Evolutionary conservation across 768 basidiomycete species (phyloP).

Genomic region (Cystofilobasidium ferigula): DNA sequence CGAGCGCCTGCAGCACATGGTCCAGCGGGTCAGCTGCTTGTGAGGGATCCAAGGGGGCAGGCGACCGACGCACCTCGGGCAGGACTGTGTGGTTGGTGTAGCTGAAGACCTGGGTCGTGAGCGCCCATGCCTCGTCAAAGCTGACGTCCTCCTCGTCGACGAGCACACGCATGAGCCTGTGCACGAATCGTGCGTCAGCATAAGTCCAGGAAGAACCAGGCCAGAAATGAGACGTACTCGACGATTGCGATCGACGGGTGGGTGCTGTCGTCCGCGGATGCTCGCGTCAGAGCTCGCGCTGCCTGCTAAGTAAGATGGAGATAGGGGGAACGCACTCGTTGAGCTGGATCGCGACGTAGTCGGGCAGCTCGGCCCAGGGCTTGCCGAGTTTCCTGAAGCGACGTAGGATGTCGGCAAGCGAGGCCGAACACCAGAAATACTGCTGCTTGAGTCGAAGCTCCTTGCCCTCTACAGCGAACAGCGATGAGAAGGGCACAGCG

Average conservation of each 20-base stretch:
- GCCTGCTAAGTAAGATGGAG: too few species aligned
- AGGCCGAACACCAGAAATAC: conserved; percentile 49
- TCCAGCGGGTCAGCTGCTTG: not conserved
- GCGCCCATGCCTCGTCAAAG: conserved; percentile 79
- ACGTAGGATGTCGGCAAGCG: conserved; percentile 23
- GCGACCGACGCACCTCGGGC: conserved; percentile 24
- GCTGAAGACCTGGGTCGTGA: conserved; percentile 59
- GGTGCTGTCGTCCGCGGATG: too few species aligned
- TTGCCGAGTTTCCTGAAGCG: conserved; percentile 50
- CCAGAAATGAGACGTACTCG: conserved; percentile 75
- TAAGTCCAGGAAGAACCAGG: conserved; percentile 30
- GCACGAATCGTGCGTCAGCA: not conserved
- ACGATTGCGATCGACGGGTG: conserved; percentile 92
- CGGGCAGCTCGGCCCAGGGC: conserved; percentile 66
- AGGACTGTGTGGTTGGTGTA: conserved; percentile 29
- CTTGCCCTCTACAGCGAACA: too few species aligned
- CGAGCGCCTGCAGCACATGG: conserved; percentile 11
- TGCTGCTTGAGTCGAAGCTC: conserved; percentile 77
- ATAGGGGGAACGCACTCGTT: conserved; percentile 45
- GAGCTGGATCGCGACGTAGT: conserved; percentile 83
- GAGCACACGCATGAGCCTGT: conserved; percentile 13
- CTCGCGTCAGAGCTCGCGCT: too few species aligned
- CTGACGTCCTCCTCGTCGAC: conserved; percentile 75
- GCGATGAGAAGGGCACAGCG: too few species aligned
- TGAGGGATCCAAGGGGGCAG: not conserved